phyloP scores from a whole-genome alignment of 1,284 basidiomycete genomes.

The Inonotus obliquus region DNA sequence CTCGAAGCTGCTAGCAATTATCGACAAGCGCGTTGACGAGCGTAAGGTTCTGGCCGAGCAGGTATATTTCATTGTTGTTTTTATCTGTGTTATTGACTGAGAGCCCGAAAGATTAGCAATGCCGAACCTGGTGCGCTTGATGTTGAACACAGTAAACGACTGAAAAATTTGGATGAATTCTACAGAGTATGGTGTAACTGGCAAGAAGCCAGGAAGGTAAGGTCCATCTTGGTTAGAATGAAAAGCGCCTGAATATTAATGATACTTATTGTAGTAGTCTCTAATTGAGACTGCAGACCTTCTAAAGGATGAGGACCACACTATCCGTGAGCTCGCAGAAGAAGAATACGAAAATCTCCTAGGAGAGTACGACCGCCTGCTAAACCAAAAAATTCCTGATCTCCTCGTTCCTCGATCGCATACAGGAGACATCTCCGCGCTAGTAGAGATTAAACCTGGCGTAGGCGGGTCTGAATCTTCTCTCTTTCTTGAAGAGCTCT shows the following conservation, averaged over 20 bases:
- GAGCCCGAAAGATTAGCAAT: slow-evolving; percentile 19
- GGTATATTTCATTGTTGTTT: slow-evolving; percentile 21
- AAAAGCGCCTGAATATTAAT: slow-evolving; percentile 2
- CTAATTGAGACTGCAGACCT: slow-evolving; percentile 59
- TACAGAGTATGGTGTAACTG: slow-evolving; percentile 48
- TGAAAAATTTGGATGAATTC: slow-evolving; percentile 51
- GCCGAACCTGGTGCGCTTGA: slow-evolving; percentile 34
- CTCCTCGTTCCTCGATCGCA: slow-evolving; percentile 70
- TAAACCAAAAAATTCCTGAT: slow-evolving; percentile 56
- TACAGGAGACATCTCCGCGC: slow-evolving; percentile 64
- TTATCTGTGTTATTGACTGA: neutral
- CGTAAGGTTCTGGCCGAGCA: slow-evolving; percentile 28
- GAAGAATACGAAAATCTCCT: slow-evolving; percentile 63
- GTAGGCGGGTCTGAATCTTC: slow-evolving; percentile 90
- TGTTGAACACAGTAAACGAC: slow-evolving; percentile 38
- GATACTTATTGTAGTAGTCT: slow-evolving; percentile 43
- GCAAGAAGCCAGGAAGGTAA: slow-evolving; percentile 38
- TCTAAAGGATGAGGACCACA: slow-evolving; percentile 71
- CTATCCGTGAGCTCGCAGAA: slow-evolving; percentile 71
- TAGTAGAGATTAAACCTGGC: slow-evolving; percentile 90
- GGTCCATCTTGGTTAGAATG: slow-evolving; percentile 19
- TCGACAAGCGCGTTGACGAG: slow-evolving; percentile 29
- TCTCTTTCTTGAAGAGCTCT: slow-evolving; percentile 76
- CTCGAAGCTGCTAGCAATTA: slow-evolving; percentile 30
- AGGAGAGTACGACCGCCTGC: slow-evolving; percentile 41